A percentile compares a stretch with the other conserved stretches of the same genome.
Evolutionary conservation across 768 basidiomycete species (phyloP).

Genomic region (Chalciporus piperatus): DNA sequence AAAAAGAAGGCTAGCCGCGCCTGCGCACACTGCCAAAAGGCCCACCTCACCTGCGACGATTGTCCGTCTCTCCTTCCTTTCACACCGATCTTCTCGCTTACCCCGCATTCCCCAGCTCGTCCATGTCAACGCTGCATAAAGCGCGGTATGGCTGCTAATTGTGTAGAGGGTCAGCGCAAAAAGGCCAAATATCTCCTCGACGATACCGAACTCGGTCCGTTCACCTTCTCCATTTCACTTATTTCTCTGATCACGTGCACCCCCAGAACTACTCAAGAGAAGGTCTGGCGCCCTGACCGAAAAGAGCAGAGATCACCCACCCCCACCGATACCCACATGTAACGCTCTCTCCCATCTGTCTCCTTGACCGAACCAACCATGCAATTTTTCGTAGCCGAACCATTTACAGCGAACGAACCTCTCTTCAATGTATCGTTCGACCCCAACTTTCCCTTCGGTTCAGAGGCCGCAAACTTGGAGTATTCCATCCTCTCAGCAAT

Average conservation of each 20-base stretch:
- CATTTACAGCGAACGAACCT: conserved; percentile 52
- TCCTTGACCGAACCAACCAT: background rate
- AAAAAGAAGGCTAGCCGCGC: conserved; percentile 95
- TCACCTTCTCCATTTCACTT: conserved; percentile 1
- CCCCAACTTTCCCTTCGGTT: conserved; percentile 67
- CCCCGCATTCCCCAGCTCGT: conserved; percentile 56
- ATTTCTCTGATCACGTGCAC: conserved; percentile 25
- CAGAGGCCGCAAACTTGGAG: conserved; percentile 90
- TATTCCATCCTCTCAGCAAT: conserved; percentile 94
- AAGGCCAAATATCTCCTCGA: conserved; percentile 97
- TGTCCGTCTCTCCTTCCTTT: conserved; percentile 51
- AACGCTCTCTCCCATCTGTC: conserved; percentile 17
- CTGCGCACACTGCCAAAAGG: conserved; percentile 95
- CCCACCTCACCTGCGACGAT: conserved; percentile 98
- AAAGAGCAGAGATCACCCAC: conserved; percentile 30
- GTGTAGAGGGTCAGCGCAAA: conserved; percentile 93
- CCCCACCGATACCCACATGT: conserved; percentile 32
- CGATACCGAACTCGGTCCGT: conserved; percentile 85
- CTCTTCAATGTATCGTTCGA: conserved; percentile 63
- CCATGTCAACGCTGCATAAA: conserved; percentile 96
- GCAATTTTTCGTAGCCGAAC: conserved; percentile 38
- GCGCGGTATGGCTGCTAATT: conserved; percentile 84
- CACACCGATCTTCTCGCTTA: conserved; percentile 9
- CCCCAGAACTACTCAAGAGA: conserved; percentile 40
- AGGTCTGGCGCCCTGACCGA: conserved; percentile 21